Percentiles rank a stretch among this genome's conserved stretches.
These are phyloP conservation scores for Pseudocercospora pini-densiflorae DNA, from an alignment of 2,329 filamentous ascomycete species.

Conservation along the genomic window DNA sequence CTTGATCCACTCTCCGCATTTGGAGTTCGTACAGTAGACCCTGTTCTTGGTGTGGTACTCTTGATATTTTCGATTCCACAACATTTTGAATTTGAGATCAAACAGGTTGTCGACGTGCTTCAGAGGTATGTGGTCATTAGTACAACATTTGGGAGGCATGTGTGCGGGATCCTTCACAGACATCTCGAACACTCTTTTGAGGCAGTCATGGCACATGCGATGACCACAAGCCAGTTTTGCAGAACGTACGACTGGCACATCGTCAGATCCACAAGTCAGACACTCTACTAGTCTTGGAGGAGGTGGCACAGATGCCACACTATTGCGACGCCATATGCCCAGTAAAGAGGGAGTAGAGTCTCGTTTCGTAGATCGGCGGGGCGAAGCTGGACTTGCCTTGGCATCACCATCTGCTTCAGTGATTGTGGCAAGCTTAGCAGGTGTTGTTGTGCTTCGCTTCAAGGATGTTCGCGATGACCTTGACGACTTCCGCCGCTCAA, in stretches of 20 bases:
- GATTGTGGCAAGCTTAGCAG: conserved; percentile 29
- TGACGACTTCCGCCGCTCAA: conserved; percentile 7
- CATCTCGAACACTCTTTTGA: conserved; percentile 74
- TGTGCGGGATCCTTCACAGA: conserved; percentile 77
- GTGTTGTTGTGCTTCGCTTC: conserved; percentile 27
- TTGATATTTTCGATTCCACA: conserved; percentile 80
- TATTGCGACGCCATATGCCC: conserved; percentile 26
- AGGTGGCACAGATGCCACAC: conserved; percentile 20
- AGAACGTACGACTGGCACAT: conserved; percentile 65
- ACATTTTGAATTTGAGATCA: conserved; percentile 72
- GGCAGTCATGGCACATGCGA: conserved; percentile 77
- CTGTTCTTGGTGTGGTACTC: conserved; percentile 76
- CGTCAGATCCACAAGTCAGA: conserved; percentile 70
- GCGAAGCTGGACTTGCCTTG: conserved; percentile 27
- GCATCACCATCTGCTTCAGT: conserved; percentile 32
- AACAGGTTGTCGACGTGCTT: conserved; percentile 79
- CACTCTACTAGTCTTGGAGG: conserved; percentile 60
- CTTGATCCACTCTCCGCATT: conserved; percentile 80
- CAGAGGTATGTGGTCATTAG: conserved; percentile 71
- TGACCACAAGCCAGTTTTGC: conserved; percentile 78
- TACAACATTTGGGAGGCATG: conserved; percentile 87
- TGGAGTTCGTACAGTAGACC: conserved; percentile 74
- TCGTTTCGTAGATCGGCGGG: conserved; percentile 28
- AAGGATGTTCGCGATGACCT: conserved; percentile 21
- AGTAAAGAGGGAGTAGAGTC: conserved; percentile 35